Evolutionary conservation across 164 flowering plant genomes (phyloP).

Genomic region (Echeveria elegans): DNA sequence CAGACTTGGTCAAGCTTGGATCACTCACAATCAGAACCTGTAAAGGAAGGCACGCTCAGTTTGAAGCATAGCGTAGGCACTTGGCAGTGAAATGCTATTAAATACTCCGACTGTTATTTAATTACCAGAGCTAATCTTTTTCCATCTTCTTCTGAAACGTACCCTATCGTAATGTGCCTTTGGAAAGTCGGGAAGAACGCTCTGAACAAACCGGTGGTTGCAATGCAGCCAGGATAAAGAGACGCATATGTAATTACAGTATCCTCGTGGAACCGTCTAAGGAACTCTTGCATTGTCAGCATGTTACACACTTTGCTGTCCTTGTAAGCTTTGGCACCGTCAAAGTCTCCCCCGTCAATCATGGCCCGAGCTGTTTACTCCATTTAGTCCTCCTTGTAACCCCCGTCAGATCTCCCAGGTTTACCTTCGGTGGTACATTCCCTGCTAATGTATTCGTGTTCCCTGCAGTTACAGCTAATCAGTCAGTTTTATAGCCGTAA

Average conservation of each 20-base stretch:
- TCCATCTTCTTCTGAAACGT: neutral
- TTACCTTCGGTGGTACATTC: conserved; percentile 96
- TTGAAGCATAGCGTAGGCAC: neutral
- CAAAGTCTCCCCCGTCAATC: conserved; percentile 95
- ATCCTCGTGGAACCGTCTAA: conserved; percentile 33
- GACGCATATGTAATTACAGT: conserved; percentile 57
- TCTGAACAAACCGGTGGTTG: conserved; percentile 84
- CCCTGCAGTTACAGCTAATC: conserved; percentile 30
- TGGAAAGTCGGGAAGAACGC: conserved; percentile 10
- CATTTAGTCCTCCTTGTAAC: conserved; percentile 74
- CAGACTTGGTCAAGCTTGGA: conserved; percentile 91
- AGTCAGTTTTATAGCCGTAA: neutral
- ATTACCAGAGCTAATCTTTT: neutral
- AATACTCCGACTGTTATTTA: too few relatives aligned
- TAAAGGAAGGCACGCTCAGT: neutral
- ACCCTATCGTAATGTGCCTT: neutral
- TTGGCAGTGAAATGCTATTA: neutral
- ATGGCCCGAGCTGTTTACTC: conserved; percentile 71
- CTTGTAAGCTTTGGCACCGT: conserved; percentile 98
- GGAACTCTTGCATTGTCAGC: conserved; percentile 99
- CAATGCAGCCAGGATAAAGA: conserved; percentile 98
- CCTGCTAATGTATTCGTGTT: conserved; percentile 98
- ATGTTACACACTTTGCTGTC: conserved; percentile 99
- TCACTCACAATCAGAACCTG: conserved; percentile 75
- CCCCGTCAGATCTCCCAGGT: conserved; percentile 94